These are phyloP conservation scores for Penicillium egyptiacum DNA, from an alignment of 495 filamentous ascomycete species.

Conservation along the genomic window DNA sequence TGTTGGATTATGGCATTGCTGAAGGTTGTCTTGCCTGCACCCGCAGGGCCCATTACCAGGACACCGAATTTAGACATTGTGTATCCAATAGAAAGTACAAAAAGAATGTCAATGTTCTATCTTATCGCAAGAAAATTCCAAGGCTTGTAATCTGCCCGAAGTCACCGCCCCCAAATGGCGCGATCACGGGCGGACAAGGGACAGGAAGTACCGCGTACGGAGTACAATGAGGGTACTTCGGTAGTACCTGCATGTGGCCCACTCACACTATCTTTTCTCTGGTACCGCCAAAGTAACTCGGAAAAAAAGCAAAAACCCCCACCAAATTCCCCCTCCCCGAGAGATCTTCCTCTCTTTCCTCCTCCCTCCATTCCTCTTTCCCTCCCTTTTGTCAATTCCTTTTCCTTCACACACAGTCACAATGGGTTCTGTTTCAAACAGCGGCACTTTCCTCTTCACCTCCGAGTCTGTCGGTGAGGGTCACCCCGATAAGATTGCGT, in stretches of 20 bases:
- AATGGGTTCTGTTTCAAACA: slow-evolving; percentile 61
- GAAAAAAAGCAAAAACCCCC: slow-evolving; percentile 29
- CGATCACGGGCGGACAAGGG: slow-evolving; percentile 21
- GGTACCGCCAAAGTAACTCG: slow-evolving; percentile 22
- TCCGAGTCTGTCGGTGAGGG: slow-evolving; percentile 98
- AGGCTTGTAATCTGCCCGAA: slow-evolving; percentile 11
- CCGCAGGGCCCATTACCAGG: slow-evolving; percentile 92
- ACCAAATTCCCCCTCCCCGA: slow-evolving; percentile 27
- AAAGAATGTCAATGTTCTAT: background rate
- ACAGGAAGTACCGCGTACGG: slow-evolving; percentile 8
- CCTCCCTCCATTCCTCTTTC: slow-evolving; percentile 13
- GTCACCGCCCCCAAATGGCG: slow-evolving; percentile 31
- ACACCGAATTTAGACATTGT: slow-evolving; percentile 90
- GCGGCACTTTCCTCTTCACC: slow-evolving; percentile 93
- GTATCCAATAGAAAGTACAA: background rate
- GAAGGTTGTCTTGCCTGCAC: slow-evolving; percentile 92
- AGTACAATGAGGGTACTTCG: slow-evolving; percentile 11
- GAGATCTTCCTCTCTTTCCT: slow-evolving; percentile 14
- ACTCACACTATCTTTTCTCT: slow-evolving; percentile 2
- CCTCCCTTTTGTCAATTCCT: slow-evolving; percentile 16
- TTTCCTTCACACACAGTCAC: slow-evolving; percentile 37
- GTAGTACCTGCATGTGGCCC: slow-evolving; percentile 24
- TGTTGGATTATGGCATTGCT: slow-evolving; percentile 91
- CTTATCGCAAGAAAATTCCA: slow-evolving; percentile 24
- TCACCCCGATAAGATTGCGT: slow-evolving; percentile 96